phyloP scores from a whole-genome alignment of 78 protist species.

The Dictyostelium capitatum region DNA sequence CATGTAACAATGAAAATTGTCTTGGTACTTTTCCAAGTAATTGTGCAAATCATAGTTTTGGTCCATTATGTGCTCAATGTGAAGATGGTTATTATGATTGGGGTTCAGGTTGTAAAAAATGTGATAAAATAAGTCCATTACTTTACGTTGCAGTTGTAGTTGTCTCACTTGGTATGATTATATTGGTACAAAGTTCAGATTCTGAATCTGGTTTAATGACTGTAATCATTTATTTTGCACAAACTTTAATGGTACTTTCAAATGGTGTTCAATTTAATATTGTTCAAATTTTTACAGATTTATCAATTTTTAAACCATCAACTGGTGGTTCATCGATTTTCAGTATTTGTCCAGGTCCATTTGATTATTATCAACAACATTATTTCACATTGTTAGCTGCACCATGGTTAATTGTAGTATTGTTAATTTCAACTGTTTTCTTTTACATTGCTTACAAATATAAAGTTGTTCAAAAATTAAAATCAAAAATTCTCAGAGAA shows the following conservation, averaged over 20 bases:
- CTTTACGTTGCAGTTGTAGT: constrained; percentile 9
- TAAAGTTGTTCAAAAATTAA: background rate
- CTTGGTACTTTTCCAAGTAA: background rate
- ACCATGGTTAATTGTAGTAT: background rate
- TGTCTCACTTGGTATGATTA: background rate
- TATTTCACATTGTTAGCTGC: constrained; percentile 24
- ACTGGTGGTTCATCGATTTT: constrained; percentile 1
- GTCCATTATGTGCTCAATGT: constrained; percentile 52
- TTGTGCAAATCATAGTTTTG: constrained; percentile 11
- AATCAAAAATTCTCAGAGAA: background rate
- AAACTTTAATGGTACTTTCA: constrained; percentile 52
- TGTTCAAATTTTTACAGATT: background rate
- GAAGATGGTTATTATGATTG: constrained; percentile 60
- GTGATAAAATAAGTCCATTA: background rate
- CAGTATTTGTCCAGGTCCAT: constrained; percentile 69
- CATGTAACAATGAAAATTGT: constrained; percentile 12
- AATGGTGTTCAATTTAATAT: constrained; percentile 29
- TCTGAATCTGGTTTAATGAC: constrained; percentile 60
- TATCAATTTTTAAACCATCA: constrained; percentile 16
- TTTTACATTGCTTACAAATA: background rate
- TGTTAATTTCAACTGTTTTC: background rate
- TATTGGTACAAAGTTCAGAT: constrained; percentile 56
- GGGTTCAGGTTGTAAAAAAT: constrained; percentile 42
- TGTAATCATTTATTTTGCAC: constrained; percentile 45
- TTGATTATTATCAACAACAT: constrained; percentile 44